A percentile compares a stretch with the other conserved stretches of the same genome.
These are phyloP conservation scores for Elsinoe fawcettii DNA, from an alignment of 2,329 filamentous ascomycete genomes.

Conservation along the genomic window DNA sequence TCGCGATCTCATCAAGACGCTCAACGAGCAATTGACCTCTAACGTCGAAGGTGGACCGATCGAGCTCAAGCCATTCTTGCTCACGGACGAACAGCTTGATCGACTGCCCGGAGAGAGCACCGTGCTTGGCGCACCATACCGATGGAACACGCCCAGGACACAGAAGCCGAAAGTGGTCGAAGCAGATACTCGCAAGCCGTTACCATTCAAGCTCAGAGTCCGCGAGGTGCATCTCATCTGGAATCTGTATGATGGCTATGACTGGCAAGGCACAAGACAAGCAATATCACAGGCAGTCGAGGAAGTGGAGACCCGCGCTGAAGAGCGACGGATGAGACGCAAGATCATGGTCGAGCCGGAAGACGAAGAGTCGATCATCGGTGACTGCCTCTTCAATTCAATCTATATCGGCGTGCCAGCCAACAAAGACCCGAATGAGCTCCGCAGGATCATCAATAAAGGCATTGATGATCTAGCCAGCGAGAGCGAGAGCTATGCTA, in stretches of 20 bases:
- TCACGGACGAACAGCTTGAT: constrained; percentile 30
- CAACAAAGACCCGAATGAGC: constrained; percentile 69
- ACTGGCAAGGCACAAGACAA: constrained; percentile 83
- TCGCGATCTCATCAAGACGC: constrained; percentile 26
- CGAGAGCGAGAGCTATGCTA: constrained; percentile 83
- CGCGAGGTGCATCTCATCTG: constrained; percentile 90
- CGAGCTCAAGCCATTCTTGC: constrained; percentile 26
- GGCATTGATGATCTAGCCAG: constrained; percentile 78
- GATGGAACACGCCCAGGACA: constrained; percentile 26
- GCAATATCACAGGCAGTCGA: constrained; percentile 82
- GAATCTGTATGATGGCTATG: constrained; percentile 96
- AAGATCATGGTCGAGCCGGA: constrained; percentile 50
- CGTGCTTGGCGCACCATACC: constrained; percentile 25
- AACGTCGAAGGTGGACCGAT: constrained; percentile 19
- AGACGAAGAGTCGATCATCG: constrained; percentile 76
- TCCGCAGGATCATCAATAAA: constrained; percentile 77
- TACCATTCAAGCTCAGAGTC: constrained; percentile 63
- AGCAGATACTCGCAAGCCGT: constrained; percentile 5
- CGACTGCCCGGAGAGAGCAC: constrained; percentile 23
- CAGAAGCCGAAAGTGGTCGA: not conserved
- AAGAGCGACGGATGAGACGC: constrained; percentile 59
- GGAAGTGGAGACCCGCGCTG: constrained; percentile 74
- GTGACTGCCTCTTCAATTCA: constrained; percentile 95
- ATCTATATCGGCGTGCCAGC: constrained; percentile 93
- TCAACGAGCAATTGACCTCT: constrained; percentile 25